Evolutionary conservation across 164 flowering plant genomes (phyloP).

Genomic region (Nelumbo lutea): DNA sequence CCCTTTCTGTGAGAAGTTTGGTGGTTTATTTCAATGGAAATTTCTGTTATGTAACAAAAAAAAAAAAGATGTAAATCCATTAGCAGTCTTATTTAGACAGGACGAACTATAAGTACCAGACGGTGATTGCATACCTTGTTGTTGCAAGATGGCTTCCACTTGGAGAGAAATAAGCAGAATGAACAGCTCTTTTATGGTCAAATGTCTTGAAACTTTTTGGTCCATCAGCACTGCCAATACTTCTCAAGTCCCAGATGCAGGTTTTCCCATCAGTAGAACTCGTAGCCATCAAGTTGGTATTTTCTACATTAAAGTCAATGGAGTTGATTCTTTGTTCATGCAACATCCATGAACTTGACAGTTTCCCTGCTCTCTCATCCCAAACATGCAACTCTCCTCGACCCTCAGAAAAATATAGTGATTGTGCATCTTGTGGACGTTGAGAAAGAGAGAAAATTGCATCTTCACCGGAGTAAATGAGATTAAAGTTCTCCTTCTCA

Average conservation of each 20-base stretch:
- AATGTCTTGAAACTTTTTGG: slow-evolving; percentile 37
- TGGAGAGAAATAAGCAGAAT: slow-evolving; percentile 92
- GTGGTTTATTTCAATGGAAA: too few relatives aligned
- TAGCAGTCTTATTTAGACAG: too few relatives aligned
- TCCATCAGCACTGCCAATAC: slow-evolving; percentile 16
- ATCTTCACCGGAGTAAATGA: slow-evolving; percentile 42
- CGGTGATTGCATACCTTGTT: slow-evolving; percentile 49
- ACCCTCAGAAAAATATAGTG: slow-evolving; percentile 72
- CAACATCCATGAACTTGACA: slow-evolving; percentile 37
- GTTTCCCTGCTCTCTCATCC: slow-evolving; percentile 60
- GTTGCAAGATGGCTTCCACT: slow-evolving; percentile 75
- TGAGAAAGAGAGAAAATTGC: slow-evolving; percentile 60
- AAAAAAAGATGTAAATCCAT: too few relatives aligned
- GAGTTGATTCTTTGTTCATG: slow-evolving; percentile 72
- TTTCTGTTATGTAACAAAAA: too few relatives aligned
- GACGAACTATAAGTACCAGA: background rate
- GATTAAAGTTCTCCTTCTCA: slow-evolving; percentile 66
- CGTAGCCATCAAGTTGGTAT: slow-evolving; percentile 66
- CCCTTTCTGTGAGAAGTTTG: too few relatives aligned
- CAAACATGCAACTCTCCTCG: slow-evolving; percentile 44
- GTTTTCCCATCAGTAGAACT: slow-evolving; percentile 87
- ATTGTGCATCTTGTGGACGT: slow-evolving; percentile 32
- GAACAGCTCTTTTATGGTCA: slow-evolving; percentile 53
- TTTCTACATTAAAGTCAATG: slow-evolving; percentile 59
- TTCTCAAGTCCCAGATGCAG: slow-evolving; percentile 90